Conservation (phyloP, 768 basidiomycete species). For the Mycena alexandri region DNA sequence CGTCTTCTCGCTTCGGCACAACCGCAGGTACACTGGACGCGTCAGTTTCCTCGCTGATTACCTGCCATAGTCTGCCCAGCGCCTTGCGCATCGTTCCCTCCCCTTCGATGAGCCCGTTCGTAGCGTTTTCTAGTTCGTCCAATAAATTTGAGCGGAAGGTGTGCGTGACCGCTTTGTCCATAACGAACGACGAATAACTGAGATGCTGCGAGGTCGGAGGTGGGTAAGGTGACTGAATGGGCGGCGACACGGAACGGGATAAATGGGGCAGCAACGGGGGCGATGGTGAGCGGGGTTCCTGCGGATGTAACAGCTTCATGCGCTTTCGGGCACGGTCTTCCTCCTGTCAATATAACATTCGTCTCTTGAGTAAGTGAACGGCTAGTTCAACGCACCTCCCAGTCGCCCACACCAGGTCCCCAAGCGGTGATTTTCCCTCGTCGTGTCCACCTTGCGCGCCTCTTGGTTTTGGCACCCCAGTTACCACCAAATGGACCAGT, state of each 20-base stretch:
- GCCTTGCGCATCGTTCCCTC: constrained; percentile 81
- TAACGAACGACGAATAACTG: constrained; percentile 85
- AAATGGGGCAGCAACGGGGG: constrained; percentile 83
- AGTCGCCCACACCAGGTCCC: constrained; percentile 88
- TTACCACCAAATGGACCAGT: constrained; percentile 69
- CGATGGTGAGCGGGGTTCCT: constrained; percentile 73
- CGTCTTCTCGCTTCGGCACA: constrained; percentile 77
- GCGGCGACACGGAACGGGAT: constrained; percentile 80
- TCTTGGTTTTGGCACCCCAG: constrained; percentile 85
- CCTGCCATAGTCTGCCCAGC: constrained; percentile 85
- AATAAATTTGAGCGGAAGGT: constrained; percentile 84
- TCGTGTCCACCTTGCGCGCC: constrained; percentile 86
- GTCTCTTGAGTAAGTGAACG: constrained; percentile 21
- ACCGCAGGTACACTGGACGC: constrained; percentile 54
- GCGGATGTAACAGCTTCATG: constrained; percentile 75
- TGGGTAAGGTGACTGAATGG: constrained; percentile 81
- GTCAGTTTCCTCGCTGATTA: constrained; percentile 78
- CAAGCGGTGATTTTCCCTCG: constrained; percentile 86
- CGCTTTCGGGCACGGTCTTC: constrained; percentile 90
- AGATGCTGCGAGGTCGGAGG: constrained; percentile 75
- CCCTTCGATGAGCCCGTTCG: constrained; percentile 87
- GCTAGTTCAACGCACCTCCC: constrained; percentile 70
- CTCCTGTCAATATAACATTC: constrained; percentile 57
- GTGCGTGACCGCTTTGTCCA: constrained; percentile 87
- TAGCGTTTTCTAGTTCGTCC: constrained; percentile 85